These are phyloP conservation scores for Hypholoma sublateritium DNA, from an alignment of 768 basidiomycete species.

Conservation along the genomic window DNA sequence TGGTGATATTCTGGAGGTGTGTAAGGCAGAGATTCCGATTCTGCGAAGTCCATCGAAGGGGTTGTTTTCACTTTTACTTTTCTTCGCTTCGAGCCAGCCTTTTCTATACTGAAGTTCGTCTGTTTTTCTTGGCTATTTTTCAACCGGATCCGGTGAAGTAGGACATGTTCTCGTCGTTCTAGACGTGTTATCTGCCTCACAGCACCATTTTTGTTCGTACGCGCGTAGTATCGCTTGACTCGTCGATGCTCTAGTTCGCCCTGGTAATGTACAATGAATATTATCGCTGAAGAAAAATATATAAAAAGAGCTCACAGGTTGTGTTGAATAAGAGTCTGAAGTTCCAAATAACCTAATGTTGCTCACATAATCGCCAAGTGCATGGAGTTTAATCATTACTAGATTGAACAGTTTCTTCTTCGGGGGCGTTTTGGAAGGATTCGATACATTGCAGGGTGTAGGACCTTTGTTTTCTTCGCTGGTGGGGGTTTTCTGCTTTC, in stretches of 20 bases:
- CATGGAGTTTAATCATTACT: constrained; percentile 31
- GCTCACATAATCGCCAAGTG: constrained; percentile 29
- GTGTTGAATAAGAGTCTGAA: constrained; percentile 20
- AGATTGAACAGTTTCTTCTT: constrained; percentile 22
- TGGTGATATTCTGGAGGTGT: constrained; percentile 14
- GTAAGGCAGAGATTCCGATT: constrained; percentile 9
- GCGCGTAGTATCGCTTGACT: background rate
- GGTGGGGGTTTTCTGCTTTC: too few species aligned
- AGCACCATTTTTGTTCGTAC: too few species aligned
- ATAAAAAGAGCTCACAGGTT: constrained; percentile 22
- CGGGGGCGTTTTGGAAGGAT: background rate
- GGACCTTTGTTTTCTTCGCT: too few species aligned
- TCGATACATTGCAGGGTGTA: too few species aligned
- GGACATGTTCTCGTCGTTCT: constrained; percentile 4
- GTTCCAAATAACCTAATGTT: constrained; percentile 28
- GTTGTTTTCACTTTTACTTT: constrained; percentile 1
- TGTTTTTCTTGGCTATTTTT: too few species aligned
- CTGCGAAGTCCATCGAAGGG: background rate
- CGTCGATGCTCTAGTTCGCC: constrained; percentile 13
- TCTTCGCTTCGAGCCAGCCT: background rate
- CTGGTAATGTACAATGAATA: background rate
- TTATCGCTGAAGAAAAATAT: too few species aligned
- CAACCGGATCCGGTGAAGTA: background rate
- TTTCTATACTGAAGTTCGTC: background rate
- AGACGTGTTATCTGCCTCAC: background rate